Base-by-base conservation (phyloP, 2,329 filamentous ascomycete genomes). In the Cordyceps cicadae region DNA sequence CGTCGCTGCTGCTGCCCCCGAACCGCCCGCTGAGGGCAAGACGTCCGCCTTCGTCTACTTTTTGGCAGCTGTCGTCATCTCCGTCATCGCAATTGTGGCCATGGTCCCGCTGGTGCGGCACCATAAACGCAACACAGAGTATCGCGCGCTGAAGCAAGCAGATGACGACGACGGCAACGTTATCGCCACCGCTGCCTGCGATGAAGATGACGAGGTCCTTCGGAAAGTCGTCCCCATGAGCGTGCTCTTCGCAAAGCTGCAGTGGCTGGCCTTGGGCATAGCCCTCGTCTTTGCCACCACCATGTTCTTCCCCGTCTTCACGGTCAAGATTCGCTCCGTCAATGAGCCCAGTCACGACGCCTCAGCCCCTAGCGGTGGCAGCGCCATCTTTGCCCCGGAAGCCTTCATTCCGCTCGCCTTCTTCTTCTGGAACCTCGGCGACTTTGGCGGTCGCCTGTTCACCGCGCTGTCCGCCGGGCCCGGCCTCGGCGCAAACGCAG, bases 301-400 rank as follows among this genome's bases (percentile, higher is more conserved):
- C 54, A 97, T 99, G 93, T 86, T 94, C 71, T 97, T 92, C 77
- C 94, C 94, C 0, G 90, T 97, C 63, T 95, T 95, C 74, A 97
- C 94, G 0, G 77, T 81, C 61, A 85, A 87, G 73, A 87, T 77
- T 64, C 67, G 75, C 39, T 82, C 80, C 9, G 76, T 81, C 3
- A 63, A 65, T 46, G 57, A 59, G 19, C 57, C 57, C 39, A 61
- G 61, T 12, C 14, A 5, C 34, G 34, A 37, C 12, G 3, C 34
- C 34, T 8, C 34, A 67, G 69, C 26, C 67, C 69, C 62, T 70
- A 66, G 64, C 63, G 70, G 8, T 14, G 15, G 12, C 12, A 79
- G 82, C 14, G 76, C 81, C 17, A 75, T 95, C 17, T 83, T 95
- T 65, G 83, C 85, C 57, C 85, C 90, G 0, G 79, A 85, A 0